Evolutionary conservation across 164 flowering plant species (phyloP), one percentile per base, ranked within the genome.

Genomic region (Magnolia officinalis): DNA sequence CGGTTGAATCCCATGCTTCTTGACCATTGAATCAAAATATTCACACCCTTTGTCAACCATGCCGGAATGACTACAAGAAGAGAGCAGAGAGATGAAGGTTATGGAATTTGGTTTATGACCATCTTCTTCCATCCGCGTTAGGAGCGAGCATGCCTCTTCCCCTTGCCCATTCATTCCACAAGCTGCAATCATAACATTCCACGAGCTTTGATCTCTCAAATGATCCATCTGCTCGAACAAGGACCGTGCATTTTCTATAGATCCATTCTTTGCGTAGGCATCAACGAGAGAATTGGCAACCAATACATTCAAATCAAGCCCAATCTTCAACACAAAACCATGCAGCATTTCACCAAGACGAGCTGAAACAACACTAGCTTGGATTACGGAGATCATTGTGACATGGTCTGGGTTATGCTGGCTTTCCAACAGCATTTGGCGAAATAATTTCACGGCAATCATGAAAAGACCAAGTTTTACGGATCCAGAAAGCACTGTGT

Each of bases 21-120:
- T 74, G 20, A 73, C 65, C 86, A 84, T 86, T 66, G 76, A 11
- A 58, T 79, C 59, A 26, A 83, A 82, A 76, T 79, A 83, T 50
- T 37, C 51, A 65, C 80, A 79, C 24, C 82, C 85, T 51, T 84
- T 77, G 20, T 79, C 73, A 49, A 84, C 65, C 77, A 84, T 63
- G 19, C 88, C 86, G 26, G 78, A 82, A 68, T 81, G 88, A 76
- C 86, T 78, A 78, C 86, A 86, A 52, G 88, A 78, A 45, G 86
- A 80, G 29, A 86, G 83, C 51, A 86, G 71, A 55, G 82, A 76
- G 10, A 75, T 66, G 59, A 86, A 86, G 63, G 88, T 86, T 55
- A 85, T 75, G 64, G 80, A 77, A 72, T 85, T 80, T 26, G 87
- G 82, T 55, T 26, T 16, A 24, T 50, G 71, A 50, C 82, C 82